Conservation (phyloP, 192 early-diverging fungal species). For the Diversispora epigaea region DNA sequence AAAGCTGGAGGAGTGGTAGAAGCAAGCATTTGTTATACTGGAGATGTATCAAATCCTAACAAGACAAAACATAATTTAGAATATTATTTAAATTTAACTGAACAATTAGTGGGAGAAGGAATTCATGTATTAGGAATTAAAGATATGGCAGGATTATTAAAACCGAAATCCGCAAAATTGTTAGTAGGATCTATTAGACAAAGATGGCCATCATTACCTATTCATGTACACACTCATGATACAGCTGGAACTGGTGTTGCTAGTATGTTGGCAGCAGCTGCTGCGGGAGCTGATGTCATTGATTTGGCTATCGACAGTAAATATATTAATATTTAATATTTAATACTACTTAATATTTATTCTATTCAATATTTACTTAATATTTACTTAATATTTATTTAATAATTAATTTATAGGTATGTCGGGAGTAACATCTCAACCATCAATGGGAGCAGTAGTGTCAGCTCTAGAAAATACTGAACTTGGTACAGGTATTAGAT, state of each 20-base stretch:
- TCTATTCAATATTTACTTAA: neutral
- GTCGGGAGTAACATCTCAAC: conserved; percentile 96
- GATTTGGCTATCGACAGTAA: conserved; percentile 85
- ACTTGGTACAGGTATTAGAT: conserved; percentile 80
- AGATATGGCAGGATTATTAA: conserved; percentile 97
- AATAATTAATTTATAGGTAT: conserved; percentile 46
- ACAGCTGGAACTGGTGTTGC: conserved; percentile 97
- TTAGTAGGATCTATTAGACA: conserved; percentile 85
- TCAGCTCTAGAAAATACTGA: conserved; percentile 77
- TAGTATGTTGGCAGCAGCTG: conserved; percentile 87
- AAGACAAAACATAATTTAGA: conserved; percentile 83
- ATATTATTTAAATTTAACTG: conserved; percentile 91
- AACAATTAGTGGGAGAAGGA: conserved; percentile 83
- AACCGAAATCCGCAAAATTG: conserved; percentile 84
- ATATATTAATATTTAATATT: neutral
- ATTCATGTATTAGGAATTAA: conserved; percentile 93
- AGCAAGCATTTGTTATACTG: conserved; percentile 89
- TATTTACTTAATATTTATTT: neutral
- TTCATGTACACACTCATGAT: conserved; percentile 97
- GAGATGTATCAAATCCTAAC: conserved; percentile 86
- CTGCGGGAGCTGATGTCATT: conserved; percentile 91
- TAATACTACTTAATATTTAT: neutral
- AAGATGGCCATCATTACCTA: conserved; percentile 85
- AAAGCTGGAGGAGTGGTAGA: conserved; percentile 94
- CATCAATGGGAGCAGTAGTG: conserved; percentile 94